Percentiles rank a stretch among this genome's conserved stretches.
These are phyloP conservation scores for Pleomassaria siparia DNA, from an alignment of 2,329 filamentous ascomycete species.

Conservation along the genomic window DNA sequence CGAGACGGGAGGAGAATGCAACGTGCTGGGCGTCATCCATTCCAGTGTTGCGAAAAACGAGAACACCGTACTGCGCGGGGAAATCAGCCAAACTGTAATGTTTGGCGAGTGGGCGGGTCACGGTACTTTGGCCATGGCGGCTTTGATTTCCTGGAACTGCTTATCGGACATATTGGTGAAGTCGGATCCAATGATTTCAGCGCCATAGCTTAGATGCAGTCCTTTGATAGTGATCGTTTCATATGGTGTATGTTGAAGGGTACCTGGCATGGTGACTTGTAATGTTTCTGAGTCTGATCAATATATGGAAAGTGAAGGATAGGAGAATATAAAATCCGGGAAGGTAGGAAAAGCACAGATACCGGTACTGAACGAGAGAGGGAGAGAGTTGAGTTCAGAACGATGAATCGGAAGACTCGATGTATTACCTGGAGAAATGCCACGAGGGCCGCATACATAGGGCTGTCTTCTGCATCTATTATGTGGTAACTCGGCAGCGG, in stretches of 20 bases:
- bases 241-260: constrained; percentile 14
- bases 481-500: neutral
- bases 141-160: constrained; percentile 40
- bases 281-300: neutral
- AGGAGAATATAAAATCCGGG: too few species aligned
- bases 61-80: constrained; percentile 51
- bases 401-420: neutral
- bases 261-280: constrained; percentile 14
- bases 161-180: constrained; percentile 38
- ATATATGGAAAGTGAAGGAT: neutral
- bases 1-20: constrained; percentile 53
- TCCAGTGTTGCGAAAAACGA: constrained; percentile 54
- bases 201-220: constrained; percentile 43
- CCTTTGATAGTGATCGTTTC: constrained; percentile 32
- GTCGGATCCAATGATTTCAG: constrained; percentile 42
- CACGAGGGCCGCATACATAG: neutral
- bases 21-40: constrained; percentile 57
- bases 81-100: neutral
- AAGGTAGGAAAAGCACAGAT: too few species aligned
- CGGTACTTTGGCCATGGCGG: constrained; percentile 40
- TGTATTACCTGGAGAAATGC: neutral
- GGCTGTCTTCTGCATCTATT: neutral
- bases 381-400: too few species aligned
- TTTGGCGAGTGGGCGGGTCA: neutral
- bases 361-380: too few species aligned